Percentiles rank a stretch among this genome's conserved stretches.
Conservation (phyloP, 345 rosid genomes). For the Draba incana region DNA sequence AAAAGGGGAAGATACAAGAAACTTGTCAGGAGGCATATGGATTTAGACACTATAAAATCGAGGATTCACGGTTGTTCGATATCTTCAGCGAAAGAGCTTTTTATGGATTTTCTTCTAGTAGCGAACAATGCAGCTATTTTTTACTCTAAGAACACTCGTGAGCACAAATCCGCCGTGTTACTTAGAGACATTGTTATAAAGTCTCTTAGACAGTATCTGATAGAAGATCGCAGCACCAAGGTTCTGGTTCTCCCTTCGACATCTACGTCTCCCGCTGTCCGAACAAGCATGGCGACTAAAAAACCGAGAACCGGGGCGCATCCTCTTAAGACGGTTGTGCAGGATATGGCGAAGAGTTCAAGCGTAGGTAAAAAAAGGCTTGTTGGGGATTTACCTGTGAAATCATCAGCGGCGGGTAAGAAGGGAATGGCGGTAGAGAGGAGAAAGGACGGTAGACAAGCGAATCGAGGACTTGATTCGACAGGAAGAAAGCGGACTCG, state of each 20-base stretch:
- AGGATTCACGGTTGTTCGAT: constrained; percentile 51
- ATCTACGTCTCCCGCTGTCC: constrained; percentile 34
- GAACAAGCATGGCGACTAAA: constrained; percentile 38
- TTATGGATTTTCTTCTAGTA: constrained; percentile 68
- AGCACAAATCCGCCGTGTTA: constrained; percentile 66
- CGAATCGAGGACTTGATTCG: constrained; percentile 31
- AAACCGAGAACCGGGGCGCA: constrained; percentile 45
- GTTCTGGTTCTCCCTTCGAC: constrained; percentile 17
- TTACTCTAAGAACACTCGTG: constrained; percentile 78
- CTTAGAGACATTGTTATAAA: constrained; percentile 62
- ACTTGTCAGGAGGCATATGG: constrained; percentile 71
- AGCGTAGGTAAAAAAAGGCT: constrained; percentile 41
- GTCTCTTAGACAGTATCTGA: constrained; percentile 51
- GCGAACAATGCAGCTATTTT: constrained; percentile 78
- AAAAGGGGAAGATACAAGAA: constrained; percentile 90
- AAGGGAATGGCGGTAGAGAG: constrained; percentile 38
- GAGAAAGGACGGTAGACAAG: constrained; percentile 22
- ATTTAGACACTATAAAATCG: constrained; percentile 69
- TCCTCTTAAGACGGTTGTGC: constrained; percentile 26
- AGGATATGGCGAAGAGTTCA: constrained; percentile 34
- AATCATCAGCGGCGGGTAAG: constrained; percentile 43
- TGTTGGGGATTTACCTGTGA: constrained; percentile 45
- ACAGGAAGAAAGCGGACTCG: constrained; percentile 59
- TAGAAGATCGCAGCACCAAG: constrained; percentile 37
- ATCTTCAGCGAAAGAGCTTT: constrained; percentile 61